Percentiles rank a stretch among this genome's conserved stretches.
Evolutionary conservation across 805 yeast species (phyloP).

Genomic region (Monosporozyma servazzii): DNA sequence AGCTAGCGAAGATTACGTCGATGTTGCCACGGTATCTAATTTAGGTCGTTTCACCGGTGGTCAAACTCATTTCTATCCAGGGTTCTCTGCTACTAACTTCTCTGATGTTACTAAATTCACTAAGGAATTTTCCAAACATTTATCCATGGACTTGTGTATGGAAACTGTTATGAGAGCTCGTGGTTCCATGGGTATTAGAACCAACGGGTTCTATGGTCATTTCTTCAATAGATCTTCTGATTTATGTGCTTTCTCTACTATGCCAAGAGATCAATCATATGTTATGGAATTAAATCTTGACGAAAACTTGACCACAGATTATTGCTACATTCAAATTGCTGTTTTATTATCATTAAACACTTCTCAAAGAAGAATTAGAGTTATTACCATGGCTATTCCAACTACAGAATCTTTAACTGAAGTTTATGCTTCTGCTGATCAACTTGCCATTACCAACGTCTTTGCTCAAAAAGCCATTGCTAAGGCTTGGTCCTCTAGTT

Average conservation of each 20-base stretch:
- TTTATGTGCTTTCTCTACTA: constrained; percentile 91
- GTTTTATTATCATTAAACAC: constrained; percentile 77
- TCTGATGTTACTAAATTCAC: constrained; percentile 47
- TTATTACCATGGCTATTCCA: constrained; percentile 81
- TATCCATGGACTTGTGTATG: constrained; percentile 79
- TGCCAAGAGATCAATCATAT: constrained; percentile 94
- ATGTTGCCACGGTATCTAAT: constrained; percentile 85
- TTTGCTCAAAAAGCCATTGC: constrained; percentile 82
- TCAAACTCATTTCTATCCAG: constrained; percentile 92
- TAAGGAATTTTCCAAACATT: constrained; percentile 77
- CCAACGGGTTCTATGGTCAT: constrained; percentile 81
- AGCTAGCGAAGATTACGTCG: constrained; percentile 81
- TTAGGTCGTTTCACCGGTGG: constrained; percentile 94
- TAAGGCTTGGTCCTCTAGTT: constrained; percentile 49
- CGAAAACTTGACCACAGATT: constrained; percentile 72
- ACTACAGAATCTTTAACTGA: constrained; percentile 70
- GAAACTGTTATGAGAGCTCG: constrained; percentile 97
- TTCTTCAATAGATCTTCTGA: constrained; percentile 94
- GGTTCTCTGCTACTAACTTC: constrained; percentile 47
- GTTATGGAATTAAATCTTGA: constrained; percentile 80
- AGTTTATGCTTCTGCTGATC: constrained; percentile 93
- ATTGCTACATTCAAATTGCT: constrained; percentile 82
- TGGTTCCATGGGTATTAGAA: constrained; percentile 82
- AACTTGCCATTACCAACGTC: constrained; percentile 75
- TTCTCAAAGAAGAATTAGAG: constrained; percentile 93